Conservation (phyloP, 768 basidiomycete genomes). For the Kwoniella sp. region DNA sequence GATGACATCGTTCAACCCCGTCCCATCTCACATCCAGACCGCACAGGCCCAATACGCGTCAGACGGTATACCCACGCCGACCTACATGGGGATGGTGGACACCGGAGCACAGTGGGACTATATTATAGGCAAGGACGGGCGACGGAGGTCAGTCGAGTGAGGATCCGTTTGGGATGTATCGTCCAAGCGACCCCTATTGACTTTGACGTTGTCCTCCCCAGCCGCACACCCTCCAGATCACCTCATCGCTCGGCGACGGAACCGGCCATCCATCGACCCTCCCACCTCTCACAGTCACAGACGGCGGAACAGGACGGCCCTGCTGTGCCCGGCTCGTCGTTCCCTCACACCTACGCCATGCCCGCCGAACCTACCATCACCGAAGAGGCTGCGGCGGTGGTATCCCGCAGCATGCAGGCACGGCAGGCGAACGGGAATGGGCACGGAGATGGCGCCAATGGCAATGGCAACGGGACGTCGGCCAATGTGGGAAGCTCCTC, state of each 20-base stretch:
- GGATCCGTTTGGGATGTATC: neutral
- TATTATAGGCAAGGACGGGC: constrained; percentile 33
- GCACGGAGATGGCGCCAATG: neutral
- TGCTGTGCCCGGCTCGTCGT: neutral
- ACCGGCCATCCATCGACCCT: constrained; percentile 16
- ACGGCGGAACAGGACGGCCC: neutral
- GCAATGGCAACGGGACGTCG: neutral
- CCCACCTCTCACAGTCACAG: constrained; percentile 8
- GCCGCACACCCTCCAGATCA: constrained; percentile 33
- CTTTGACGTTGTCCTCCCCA: neutral
- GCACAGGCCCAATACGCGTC: constrained; percentile 28
- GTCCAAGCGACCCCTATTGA: neutral
- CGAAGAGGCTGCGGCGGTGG: constrained; percentile 28
- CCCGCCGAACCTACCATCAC: constrained; percentile 38
- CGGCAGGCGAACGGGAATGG: constrained; percentile 1
- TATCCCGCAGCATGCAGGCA: constrained; percentile 11
- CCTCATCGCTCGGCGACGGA: constrained; percentile 25
- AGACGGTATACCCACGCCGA: constrained; percentile 31
- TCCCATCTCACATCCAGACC: constrained; percentile 35
- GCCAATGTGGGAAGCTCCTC: constrained; percentile 1
- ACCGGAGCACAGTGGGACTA: constrained; percentile 49
- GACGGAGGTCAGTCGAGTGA: constrained; percentile 33
- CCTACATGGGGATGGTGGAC: constrained; percentile 42
- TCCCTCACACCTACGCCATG: constrained; percentile 10
- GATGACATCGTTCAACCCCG: constrained; percentile 41